phyloP scores from a whole-genome alignment of 1,284 basidiomycete species.

The Porodaedalea pini region DNA sequence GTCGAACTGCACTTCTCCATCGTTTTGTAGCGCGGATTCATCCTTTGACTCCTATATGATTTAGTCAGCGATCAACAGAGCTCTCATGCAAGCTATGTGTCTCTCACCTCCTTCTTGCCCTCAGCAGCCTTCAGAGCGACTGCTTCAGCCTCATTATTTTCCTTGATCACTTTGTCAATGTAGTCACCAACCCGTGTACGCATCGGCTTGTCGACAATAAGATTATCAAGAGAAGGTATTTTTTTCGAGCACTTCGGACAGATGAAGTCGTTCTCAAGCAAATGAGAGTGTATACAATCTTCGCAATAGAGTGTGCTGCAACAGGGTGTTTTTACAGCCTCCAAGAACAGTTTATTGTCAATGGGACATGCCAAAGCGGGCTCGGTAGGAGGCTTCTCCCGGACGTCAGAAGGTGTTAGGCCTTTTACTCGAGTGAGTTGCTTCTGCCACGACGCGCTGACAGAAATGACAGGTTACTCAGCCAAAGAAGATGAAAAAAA shows the following conservation, averaged over 20 bases:
- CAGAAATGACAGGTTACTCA: conserved; percentile 10
- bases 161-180: conserved; percentile 80
- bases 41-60: conserved; percentile 10
- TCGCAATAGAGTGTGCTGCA: conserved; percentile 90
- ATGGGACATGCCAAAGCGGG: conserved; percentile 78
- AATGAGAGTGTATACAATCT: conserved; percentile 88
- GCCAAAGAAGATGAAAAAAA: neutral
- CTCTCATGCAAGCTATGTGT: conserved; percentile 21
- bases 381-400: conserved; percentile 79
- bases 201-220: conserved; percentile 73
- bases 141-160: conserved; percentile 67
- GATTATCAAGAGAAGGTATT: conserved; percentile 81
- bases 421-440: conserved; percentile 78
- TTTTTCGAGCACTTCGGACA: conserved; percentile 88
- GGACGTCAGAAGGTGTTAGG: conserved; percentile 80
- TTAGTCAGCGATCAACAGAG: neutral
- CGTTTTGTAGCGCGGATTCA: conserved; percentile 26
- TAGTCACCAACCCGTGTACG: conserved; percentile 76
- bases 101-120: conserved; percentile 21
- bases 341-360: conserved; percentile 85
- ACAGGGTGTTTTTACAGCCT: conserved; percentile 89
- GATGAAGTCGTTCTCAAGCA: conserved; percentile 89
- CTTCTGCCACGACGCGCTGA: conserved; percentile 88
- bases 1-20: conserved; percentile 63
- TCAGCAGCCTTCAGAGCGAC: conserved; percentile 34